These are phyloP conservation scores for Picea mariana DNA, from an alignment of 83 land plant genomes.

Conservation along the genomic window DNA sequence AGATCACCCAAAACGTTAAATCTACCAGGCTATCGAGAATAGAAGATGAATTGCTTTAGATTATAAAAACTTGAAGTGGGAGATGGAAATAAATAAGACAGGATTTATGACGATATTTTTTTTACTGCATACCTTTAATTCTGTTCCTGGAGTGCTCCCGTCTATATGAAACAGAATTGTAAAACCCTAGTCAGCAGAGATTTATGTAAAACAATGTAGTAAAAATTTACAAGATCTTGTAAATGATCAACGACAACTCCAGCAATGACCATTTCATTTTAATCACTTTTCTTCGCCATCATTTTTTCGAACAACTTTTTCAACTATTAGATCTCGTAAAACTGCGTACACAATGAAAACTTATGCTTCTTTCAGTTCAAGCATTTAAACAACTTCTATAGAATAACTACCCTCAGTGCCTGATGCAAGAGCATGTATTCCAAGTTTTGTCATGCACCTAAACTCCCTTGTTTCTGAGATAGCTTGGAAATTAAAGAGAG, in stretches of 20 bases:
- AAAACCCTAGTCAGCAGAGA: constrained; percentile 10
- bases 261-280: neutral
- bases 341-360: too few species aligned
- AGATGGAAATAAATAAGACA: neutral
- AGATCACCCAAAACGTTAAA: neutral
- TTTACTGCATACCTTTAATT: constrained; percentile 7
- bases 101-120: neutral
- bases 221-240: neutral
- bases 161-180: constrained; percentile 8
- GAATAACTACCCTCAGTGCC: neutral
- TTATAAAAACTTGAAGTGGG: neutral
- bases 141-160: constrained; percentile 2
- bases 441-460: neutral
- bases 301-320: neutral
- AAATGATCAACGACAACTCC: neutral
- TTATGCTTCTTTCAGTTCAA: neutral
- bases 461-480: neutral
- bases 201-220: neutral
- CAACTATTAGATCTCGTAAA: neutral
- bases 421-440: neutral
- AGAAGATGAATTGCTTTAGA: neutral
- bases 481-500: neutral
- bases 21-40: neutral
- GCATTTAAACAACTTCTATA: neutral
- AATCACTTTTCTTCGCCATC: neutral